Percentiles rank a stretch among this genome's conserved stretches.
These are phyloP conservation scores for Coniosporium apollinis DNA, from an alignment of 495 filamentous ascomycete genomes.

Conservation along the genomic window DNA sequence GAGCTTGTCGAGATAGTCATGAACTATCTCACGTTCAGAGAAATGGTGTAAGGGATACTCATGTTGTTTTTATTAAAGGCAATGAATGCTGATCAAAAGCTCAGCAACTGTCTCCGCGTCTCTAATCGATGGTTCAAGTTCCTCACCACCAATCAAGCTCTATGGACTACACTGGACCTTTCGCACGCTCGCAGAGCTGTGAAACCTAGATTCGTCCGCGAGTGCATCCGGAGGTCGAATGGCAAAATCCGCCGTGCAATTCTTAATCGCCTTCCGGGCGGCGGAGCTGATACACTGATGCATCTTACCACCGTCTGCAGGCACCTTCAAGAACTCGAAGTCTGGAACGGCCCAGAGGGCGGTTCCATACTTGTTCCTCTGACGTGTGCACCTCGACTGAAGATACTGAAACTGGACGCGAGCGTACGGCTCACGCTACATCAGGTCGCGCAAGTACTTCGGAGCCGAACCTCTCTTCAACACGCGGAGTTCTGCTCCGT, in stretches of 20 bases:
- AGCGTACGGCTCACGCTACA: neutral
- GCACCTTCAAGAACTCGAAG: no score
- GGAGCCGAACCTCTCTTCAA: neutral
- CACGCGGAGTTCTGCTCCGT: neutral
- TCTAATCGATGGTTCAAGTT: constrained; percentile 35
- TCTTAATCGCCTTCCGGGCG: neutral
- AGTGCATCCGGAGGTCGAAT: constrained; percentile 21
- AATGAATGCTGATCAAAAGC: neutral
- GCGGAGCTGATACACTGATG: no score
- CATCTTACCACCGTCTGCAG: no score
- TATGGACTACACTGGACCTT: constrained; percentile 39
- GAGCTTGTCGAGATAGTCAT: constrained; percentile 22
- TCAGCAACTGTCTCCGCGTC: constrained; percentile 33
- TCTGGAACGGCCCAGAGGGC: no score
- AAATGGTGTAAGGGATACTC: constrained; percentile 9
- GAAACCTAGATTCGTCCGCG: constrained; percentile 22
- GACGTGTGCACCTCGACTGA: no score
- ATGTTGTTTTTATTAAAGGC: neutral
- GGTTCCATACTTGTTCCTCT: no score
- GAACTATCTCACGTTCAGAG: constrained; percentile 17
- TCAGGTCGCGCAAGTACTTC: neutral
- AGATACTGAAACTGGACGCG: no score
- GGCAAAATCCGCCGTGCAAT: neutral
- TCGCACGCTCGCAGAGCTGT: constrained; percentile 27
- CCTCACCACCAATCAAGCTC: constrained; percentile 23